Evolutionary conservation across 805 yeast species (phyloP).

Genomic region (Pichia membranifaciens): DNA sequence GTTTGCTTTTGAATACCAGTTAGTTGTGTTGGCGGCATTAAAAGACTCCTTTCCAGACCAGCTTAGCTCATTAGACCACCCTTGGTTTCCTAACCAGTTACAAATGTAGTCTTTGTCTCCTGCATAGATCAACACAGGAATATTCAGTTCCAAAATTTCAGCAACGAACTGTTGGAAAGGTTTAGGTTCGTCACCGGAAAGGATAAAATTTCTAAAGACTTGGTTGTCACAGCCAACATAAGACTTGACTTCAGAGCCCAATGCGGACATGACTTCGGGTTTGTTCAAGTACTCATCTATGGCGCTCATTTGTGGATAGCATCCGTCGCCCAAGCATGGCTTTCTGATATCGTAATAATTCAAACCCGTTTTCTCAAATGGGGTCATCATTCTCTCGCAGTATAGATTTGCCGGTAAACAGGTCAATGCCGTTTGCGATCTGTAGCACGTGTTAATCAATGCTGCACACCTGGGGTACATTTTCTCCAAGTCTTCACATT

Average conservation of each 20-base stretch:
- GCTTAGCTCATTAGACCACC: constrained; percentile 72
- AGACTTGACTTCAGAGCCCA: constrained; percentile 85
- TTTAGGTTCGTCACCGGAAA: constrained; percentile 89
- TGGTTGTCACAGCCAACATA: constrained; percentile 74
- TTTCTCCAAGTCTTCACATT: constrained; percentile 65
- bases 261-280: constrained; percentile 67
- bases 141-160: constrained; percentile 58
- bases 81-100: constrained; percentile 93
- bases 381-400: constrained; percentile 81
- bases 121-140: constrained; percentile 86
- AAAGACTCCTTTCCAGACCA: constrained; percentile 21
- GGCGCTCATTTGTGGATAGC: constrained; percentile 74
- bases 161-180: constrained; percentile 78
- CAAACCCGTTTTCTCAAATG: constrained; percentile 78
- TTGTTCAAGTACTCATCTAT: constrained; percentile 74
- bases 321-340: constrained; percentile 61
- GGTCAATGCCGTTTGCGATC: constrained; percentile 64
- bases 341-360: constrained; percentile 88
- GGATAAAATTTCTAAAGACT: constrained; percentile 71
- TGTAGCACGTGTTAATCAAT: constrained; percentile 74
- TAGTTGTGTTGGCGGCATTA: constrained; percentile 16
- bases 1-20: constrained; percentile 26
- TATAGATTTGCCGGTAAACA: constrained; percentile 90
- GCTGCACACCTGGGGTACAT: constrained; percentile 72
- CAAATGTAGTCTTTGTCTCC: constrained; percentile 97